phyloP scores from a whole-genome alignment of 805 yeast genomes.

The Pichia sporocuriosa region DNA sequence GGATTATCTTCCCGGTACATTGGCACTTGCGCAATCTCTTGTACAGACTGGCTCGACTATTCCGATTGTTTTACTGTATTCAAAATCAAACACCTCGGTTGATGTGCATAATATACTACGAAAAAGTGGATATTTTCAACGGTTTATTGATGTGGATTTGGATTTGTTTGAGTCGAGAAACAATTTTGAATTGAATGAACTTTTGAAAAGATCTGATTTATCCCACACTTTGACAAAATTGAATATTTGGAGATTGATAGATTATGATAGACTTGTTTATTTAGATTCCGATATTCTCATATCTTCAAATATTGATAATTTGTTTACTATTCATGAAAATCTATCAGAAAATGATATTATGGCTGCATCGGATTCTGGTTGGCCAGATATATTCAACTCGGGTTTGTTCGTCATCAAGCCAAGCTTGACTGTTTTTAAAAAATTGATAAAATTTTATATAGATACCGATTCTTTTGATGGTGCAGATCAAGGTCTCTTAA shows the following conservation, averaged over 20 bases:
- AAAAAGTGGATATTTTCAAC: slow-evolving; percentile 14
- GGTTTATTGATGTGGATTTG: slow-evolving; percentile 20
- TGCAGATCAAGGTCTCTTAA: slow-evolving; percentile 86
- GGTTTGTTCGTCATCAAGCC: slow-evolving; percentile 68
- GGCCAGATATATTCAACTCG: slow-evolving; percentile 86
- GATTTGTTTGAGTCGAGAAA: slow-evolving; percentile 19
- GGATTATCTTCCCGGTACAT: slow-evolving; percentile 33
- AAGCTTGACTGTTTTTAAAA: slow-evolving; percentile 32
- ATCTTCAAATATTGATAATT: slow-evolving; percentile 30
- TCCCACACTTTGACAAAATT: slow-evolving; percentile 45
- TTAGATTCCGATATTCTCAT: slow-evolving; percentile 54
- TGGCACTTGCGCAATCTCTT: slow-evolving; percentile 27
- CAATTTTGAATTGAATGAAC: slow-evolving; percentile 13
- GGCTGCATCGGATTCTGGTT: slow-evolving; percentile 80
- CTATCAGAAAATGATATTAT: slow-evolving; percentile 25
- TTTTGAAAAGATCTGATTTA: slow-evolving; percentile 29
- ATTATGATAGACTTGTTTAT: slow-evolving; percentile 45
- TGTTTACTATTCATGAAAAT: slow-evolving; percentile 21
- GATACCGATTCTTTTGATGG: slow-evolving; percentile 57
- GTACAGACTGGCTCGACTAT: slow-evolving; percentile 13
- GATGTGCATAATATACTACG: slow-evolving; percentile 13
- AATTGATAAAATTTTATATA: slow-evolving; percentile 31
- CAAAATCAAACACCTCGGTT: slow-evolving; percentile 9
- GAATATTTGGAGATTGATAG: slow-evolving; percentile 41
- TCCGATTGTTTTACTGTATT: slow-evolving; percentile 23